Base-by-base conservation (phyloP, 2,329 filamentous ascomycete genomes). In the Trichoderma koningii region DNA sequence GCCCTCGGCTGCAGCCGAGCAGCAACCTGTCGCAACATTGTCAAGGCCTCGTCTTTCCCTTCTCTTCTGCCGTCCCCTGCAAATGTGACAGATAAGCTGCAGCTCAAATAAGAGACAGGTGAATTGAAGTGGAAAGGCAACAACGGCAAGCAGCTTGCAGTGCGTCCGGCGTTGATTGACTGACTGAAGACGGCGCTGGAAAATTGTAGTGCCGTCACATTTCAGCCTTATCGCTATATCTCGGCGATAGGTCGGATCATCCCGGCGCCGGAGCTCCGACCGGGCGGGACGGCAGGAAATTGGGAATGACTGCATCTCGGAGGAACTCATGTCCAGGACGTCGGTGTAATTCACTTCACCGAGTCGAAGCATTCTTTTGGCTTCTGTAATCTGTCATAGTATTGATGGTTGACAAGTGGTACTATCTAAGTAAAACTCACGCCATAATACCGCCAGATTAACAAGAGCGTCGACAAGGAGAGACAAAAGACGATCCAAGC, bases 11-110 rank as follows among this genome's bases (percentile, higher is more conserved):
- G 73, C 63, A 78, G 64, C 67, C 74, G 70, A 61, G 76, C 63
- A 64, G 73, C 71, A 65, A 77, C 70, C 68, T 75, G 73, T 71
- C 77, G 75, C 69, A 78, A 70, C 77, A 79, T 79, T 63, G 17
- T 59, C 17, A 5, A 42, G 28, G n/a, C 10, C 34, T 50, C 30
- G n/a, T 60, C 17, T 42, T 50, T 19, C n/a, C n/a, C 50, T 12
- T 42, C 41, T 19, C 19, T 19, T 44, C 23, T 28, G 30, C n/a
- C 17, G 42, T 38, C 42, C 26, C 26, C 45, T 7, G 6, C 26
- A 23, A 3, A 44, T 12, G 17, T 38, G 38, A 9, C 3, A 34
- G 21, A 5, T 30, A 28, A 21, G 2, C 10, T n/a, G 21, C 21
- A 6, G 44, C 21, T n/a, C n/a, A n/a, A 23, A 17, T 19, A 7